phyloP scores from a whole-genome alignment of 257 asterid species.

The Mentha longifolia region DNA sequence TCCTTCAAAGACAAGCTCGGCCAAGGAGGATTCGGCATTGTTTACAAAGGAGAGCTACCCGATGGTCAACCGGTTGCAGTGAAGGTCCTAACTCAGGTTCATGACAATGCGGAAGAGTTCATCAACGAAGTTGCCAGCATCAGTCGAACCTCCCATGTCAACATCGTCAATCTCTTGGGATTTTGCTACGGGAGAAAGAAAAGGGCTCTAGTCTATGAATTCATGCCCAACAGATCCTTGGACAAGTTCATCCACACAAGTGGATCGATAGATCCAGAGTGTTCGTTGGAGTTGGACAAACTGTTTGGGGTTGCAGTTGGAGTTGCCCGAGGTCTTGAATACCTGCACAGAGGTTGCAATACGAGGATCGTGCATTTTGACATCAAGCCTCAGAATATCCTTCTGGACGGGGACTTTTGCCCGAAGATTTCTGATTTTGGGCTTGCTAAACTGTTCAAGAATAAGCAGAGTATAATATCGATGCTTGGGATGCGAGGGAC shows the following conservation, averaged over 20 bases:
- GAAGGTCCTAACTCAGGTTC: constrained; percentile 3
- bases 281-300: constrained; percentile 41
- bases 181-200: neutral
- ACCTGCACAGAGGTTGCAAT: constrained; percentile 64
- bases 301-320: constrained; percentile 54
- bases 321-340: constrained; percentile 62
- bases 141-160: constrained; percentile 2
- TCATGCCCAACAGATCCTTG: neutral
- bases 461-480: constrained; percentile 52
- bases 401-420: constrained; percentile 57
- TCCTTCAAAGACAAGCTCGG: neutral
- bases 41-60: constrained; percentile 2
- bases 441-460: constrained; percentile 58
- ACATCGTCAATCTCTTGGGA: neutral
- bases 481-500: too few species aligned
- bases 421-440: constrained; percentile 79
- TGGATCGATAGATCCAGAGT: constrained; percentile 21
- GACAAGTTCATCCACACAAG: neutral
- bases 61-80: neutral
- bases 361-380: constrained; percentile 66
- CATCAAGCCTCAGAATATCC: constrained; percentile 73
- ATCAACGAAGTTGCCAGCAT: neutral
- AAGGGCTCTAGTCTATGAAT: constrained; percentile 9
- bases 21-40: constrained; percentile 11
- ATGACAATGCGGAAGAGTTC: neutral